Evolutionary conservation across 257 asterid species (phyloP).

Genomic region (Ilex aquifolium): DNA sequence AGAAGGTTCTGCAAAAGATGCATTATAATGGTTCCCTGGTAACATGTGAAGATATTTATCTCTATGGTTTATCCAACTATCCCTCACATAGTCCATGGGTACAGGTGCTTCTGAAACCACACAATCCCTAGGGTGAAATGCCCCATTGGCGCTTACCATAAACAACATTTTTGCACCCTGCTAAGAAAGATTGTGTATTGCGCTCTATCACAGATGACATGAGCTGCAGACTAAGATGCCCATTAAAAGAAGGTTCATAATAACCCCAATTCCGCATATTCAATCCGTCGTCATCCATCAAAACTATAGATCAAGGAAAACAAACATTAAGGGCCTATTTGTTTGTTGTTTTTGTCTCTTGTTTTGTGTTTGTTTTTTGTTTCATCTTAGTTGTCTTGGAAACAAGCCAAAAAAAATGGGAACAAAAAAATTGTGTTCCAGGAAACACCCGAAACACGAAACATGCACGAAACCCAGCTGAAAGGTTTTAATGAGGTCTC

Average conservation of each 20-base stretch:
- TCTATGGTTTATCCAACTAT: constrained; percentile 8
- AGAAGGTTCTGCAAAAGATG: background rate
- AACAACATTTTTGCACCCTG: constrained; percentile 1
- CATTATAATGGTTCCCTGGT: constrained; percentile 5
- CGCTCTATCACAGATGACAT: constrained; percentile 4
- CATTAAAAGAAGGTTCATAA: constrained; percentile 6
- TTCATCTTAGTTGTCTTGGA: no score
- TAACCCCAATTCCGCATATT: constrained; percentile 11
- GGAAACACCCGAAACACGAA: no score
- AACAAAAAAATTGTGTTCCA: no score
- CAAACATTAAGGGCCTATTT: no score
- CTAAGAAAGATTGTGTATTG: constrained; percentile 1
- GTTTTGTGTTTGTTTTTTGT: no score
- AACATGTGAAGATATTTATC: constrained; percentile 8
- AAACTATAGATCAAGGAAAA: background rate
- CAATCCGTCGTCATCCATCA: constrained; percentile 6
- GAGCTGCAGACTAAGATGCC: constrained; percentile 8
- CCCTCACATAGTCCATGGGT: constrained; percentile 11
- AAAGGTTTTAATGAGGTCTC: no score
- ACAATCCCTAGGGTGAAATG: background rate
- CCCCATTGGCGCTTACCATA: background rate
- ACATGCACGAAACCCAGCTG: no score
- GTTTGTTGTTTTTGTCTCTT: no score
- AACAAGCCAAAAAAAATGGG: no score
- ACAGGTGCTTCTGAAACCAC: constrained; percentile 5